Base-by-base conservation (phyloP, 2,329 filamentous ascomycete species). In the Cryphonectria radicalis region DNA sequence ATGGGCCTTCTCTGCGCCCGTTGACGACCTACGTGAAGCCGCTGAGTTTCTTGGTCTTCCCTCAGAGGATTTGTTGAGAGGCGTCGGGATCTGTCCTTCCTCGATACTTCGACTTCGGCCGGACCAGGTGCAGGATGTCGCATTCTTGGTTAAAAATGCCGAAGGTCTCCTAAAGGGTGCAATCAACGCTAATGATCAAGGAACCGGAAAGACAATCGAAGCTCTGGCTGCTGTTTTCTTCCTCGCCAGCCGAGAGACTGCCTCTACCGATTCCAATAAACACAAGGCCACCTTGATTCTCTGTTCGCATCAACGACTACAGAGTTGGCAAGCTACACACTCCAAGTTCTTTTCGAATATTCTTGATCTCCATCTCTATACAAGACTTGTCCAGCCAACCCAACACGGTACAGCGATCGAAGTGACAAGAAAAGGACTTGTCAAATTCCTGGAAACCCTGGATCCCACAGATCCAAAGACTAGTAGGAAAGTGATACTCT, bases 51-150 rank as follows among this genome's bases (percentile, higher is more conserved):
- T 71, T 14, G 53, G 53, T 28, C 25, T 57, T 17, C 4, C n/a
- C 53, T 57, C 25, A 32, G 25, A 17, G 11, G 53, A 57, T 14
- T 17, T 17, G 4, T 32, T 57, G 11, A 7, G 14, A 5, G 62
- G 42, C 2, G 19, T 71, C 28, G n/a, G 19, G 8, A 62, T 70
- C 1, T 63, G 35, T n/a, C 17, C 60, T 22, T 4, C 32, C 2
- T 68, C 70, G 14, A 2, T 14, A 22, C 42, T 68, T 11, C 25
- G 5, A 14, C 70, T 71, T 17, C 43, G 70, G n/a, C 46, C 40
- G 6, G 70, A 71, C 14, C 70, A 71, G 17, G n/a, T 71, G 0
- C 70, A 68, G 22, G 68, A 68, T 22, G 5, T 68, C 4, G 70
- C 70, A 1, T 65, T 62, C n/a, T 53, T 71, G 62, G 70, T 68